Evolutionary conservation across 75 land plant species (phyloP).

Genomic region (Sequoiadendron giganteum): DNA sequence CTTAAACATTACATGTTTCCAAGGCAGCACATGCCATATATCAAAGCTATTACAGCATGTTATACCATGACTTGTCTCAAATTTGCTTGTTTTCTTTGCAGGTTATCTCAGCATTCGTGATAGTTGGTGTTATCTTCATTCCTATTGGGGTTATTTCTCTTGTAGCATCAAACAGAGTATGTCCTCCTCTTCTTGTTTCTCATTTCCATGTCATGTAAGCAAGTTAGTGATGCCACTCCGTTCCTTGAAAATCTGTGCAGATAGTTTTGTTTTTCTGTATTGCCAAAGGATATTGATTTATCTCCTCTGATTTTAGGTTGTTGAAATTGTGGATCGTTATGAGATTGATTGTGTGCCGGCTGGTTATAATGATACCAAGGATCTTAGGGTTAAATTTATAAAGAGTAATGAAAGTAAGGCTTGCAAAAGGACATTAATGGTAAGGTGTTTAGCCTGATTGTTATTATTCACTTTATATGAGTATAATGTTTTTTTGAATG

Average conservation of each 20-base stretch:
- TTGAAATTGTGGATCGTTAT: constrained; percentile 72
- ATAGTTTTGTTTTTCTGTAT: constrained; percentile 11
- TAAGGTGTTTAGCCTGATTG: constrained; percentile 16
- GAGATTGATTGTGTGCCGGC: constrained; percentile 53
- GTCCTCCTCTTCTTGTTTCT: not conserved
- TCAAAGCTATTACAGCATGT: not conserved
- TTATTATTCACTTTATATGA: not conserved
- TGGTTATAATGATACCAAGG: constrained; percentile 23
- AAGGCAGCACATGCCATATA: not conserved
- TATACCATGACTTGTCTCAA: not conserved
- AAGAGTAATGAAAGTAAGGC: constrained; percentile 14
- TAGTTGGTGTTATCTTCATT: constrained; percentile 73
- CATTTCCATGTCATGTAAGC: not conserved
- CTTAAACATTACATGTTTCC: not conserved
- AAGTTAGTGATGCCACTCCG: not conserved
- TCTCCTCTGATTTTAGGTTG: constrained; percentile 40
- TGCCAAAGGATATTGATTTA: not conserved
- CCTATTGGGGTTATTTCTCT: constrained; percentile 79
- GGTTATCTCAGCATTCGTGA: constrained; percentile 66
- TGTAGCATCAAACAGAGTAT: constrained; percentile 68
- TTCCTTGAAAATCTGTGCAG: not conserved
- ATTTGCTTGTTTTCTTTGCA: constrained; percentile 16
- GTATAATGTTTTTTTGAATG: not conserved
- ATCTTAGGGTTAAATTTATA: constrained; percentile 33
- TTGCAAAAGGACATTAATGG: constrained; percentile 34